phyloP scores from a whole-genome alignment of 768 basidiomycete species.

The Saitozyma podzolica region DNA sequence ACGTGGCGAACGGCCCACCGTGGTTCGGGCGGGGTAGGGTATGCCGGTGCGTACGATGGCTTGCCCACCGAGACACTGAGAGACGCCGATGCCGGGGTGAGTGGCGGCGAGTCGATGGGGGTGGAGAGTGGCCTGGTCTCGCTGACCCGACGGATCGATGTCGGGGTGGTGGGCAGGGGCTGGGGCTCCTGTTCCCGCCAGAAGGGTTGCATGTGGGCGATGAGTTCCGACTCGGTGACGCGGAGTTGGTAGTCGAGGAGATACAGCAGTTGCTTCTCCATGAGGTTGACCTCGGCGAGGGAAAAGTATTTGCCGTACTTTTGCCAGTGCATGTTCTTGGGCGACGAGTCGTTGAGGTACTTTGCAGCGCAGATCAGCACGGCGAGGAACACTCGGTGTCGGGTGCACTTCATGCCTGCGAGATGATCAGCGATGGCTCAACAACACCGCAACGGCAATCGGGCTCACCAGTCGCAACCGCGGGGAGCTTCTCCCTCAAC shows the following conservation, averaged over 20 bases:
- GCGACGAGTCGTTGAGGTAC: slow-evolving; percentile 86
- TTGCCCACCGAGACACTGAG: not conserved
- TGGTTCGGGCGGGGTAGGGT: slow-evolving; percentile 11
- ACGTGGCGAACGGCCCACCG: slow-evolving; percentile 23
- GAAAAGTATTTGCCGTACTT: slow-evolving; percentile 72
- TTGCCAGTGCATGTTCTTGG: slow-evolving; percentile 91
- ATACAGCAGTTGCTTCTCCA: slow-evolving; percentile 94
- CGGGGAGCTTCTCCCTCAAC: slow-evolving; percentile 73
- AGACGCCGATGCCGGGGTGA: slow-evolving; percentile 7
- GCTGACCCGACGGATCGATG: slow-evolving; percentile 8
- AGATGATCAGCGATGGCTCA: slow-evolving; percentile 10
- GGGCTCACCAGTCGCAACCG: slow-evolving; percentile 74
- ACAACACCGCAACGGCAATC: not conserved
- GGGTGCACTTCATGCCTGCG: slow-evolving; percentile 78
- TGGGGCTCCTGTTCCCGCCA: slow-evolving; percentile 21
- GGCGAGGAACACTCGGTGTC: slow-evolving; percentile 93
- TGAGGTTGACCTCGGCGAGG: slow-evolving; percentile 70
- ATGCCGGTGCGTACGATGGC: slow-evolving; percentile 23
- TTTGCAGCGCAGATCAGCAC: slow-evolving; percentile 94
- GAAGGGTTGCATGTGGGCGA: slow-evolving; percentile 63
- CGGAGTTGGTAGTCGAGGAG: slow-evolving; percentile 87
- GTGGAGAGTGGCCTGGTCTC: not conserved
- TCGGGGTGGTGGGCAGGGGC: slow-evolving; percentile 1
- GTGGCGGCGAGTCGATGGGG: slow-evolving; percentile 18
- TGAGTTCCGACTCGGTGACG: slow-evolving; percentile 78